Evolutionary conservation across 192 early-diverging fungal species (phyloP).

Genomic region (Backusella tuberculispora): DNA sequence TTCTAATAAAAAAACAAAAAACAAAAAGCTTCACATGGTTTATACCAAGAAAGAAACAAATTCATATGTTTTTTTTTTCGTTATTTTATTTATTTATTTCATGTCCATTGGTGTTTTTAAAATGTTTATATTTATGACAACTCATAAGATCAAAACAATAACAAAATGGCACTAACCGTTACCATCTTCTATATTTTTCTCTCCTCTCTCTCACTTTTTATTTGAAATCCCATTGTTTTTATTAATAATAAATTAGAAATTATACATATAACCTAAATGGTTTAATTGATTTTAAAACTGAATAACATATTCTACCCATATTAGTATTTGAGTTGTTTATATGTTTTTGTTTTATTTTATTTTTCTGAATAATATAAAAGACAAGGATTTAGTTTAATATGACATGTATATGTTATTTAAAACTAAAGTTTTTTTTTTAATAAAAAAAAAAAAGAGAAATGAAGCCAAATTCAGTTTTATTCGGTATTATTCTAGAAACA

Average conservation of each 20-base stretch:
- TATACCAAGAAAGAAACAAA: too few species aligned
- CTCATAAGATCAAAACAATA: conserved; percentile 5
- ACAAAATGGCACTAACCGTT: not conserved
- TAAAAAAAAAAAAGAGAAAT: not conserved
- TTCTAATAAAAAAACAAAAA: not conserved
- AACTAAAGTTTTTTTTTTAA: too few species aligned
- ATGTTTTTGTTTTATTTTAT: not conserved
- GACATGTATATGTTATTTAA: not conserved
- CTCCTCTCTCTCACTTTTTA: not conserved
- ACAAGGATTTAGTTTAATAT: not conserved
- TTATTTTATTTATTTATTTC: not conserved
- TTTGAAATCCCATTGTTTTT: too few species aligned
- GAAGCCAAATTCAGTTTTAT: not conserved
- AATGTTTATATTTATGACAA: not conserved
- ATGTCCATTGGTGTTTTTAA: not conserved
- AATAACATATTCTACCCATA: not conserved
- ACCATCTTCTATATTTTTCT: not conserved
- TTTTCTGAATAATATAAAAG: not conserved
- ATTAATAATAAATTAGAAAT: not conserved
- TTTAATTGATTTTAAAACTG: not conserved
- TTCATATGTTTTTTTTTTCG: not conserved
- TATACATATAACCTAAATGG: not conserved
- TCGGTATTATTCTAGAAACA: not conserved
- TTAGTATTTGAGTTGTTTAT: not conserved
- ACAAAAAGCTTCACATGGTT: not conserved